A percentile compares a stretch with the other conserved stretches of the same genome.
Conservation (phyloP, 148 eudicot genomes). For the Fagopyrum tataricum region DNA sequence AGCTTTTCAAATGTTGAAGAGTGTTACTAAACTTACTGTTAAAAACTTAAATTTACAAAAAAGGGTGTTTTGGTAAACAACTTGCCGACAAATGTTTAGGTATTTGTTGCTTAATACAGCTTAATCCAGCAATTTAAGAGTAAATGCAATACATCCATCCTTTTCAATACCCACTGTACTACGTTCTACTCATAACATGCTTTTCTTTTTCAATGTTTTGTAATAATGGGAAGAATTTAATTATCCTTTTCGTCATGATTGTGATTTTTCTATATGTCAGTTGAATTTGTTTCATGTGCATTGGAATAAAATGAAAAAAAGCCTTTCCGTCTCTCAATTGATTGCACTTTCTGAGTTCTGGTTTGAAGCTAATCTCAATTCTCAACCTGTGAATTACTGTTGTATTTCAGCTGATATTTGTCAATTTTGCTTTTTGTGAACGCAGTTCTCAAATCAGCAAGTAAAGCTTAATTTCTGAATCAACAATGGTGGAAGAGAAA, state of each 20-base stretch:
- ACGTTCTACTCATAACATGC: neutral
- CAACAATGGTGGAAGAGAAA: conserved; percentile 62
- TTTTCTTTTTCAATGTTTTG: conserved; percentile 1
- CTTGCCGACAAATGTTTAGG: conserved; percentile 21
- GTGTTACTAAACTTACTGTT: neutral
- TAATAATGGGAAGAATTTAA: neutral
- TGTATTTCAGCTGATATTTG: conserved; percentile 17
- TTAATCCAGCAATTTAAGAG: neutral
- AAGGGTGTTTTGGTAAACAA: conserved; percentile 9
- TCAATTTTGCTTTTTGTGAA: neutral
- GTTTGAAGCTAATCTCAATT: neutral
- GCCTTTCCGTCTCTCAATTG: neutral
- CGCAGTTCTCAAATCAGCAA: conserved; percentile 12
- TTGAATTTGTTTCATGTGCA: conserved; percentile 17
- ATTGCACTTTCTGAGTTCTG: neutral
- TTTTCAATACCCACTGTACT: conserved; percentile 1
- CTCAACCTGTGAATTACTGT: conserved; percentile 19
- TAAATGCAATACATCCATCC: neutral
- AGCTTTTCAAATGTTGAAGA: neutral
- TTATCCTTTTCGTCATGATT: conserved; percentile 6
- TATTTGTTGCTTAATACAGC: neutral
- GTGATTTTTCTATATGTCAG: conserved; percentile 1
- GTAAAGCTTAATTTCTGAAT: neutral
- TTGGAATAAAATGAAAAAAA: conserved; percentile 16
- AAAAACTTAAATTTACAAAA: neutral